These are phyloP conservation scores for Besnoitia besnoiti DNA, from an alignment of 169 alveolate genomes.

Conservation along the genomic window DNA sequence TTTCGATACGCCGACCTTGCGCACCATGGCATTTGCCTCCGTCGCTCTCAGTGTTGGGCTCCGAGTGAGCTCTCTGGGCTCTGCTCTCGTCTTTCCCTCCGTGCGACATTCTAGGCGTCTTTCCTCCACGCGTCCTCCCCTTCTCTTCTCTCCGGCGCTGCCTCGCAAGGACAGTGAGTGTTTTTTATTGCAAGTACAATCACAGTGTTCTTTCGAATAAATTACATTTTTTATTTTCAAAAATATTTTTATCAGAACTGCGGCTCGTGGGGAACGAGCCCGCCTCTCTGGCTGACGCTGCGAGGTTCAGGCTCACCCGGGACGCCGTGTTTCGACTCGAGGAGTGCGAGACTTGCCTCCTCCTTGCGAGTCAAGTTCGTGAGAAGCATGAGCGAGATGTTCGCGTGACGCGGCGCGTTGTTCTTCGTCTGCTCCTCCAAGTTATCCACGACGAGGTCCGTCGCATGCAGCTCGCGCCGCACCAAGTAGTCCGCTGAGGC, in stretches of 20 bases:
- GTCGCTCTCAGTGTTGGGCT: too few species aligned
- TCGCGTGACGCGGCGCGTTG: background rate
- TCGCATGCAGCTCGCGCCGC: background rate
- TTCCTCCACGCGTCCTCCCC: background rate
- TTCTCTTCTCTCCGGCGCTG: background rate
- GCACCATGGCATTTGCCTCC: too few species aligned
- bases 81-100: background rate
- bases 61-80: too few species aligned
- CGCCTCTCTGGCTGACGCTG: too few species aligned
- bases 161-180: too few species aligned
- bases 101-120: background rate
- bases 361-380: background rate
- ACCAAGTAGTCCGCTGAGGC: slow-evolving; percentile 20
- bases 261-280: too few species aligned
- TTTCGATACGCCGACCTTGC: too few species aligned
- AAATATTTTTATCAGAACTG: too few species aligned
- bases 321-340: background rate
- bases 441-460: background rate
- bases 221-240: too few species aligned
- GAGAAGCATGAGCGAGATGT: slow-evolving; percentile 4
- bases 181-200: too few species aligned
- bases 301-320: background rate
- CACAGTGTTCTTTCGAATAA: too few species aligned
- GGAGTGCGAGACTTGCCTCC: background rate
- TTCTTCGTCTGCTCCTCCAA: background rate